Evolutionary conservation across 352 stramenopile species (phyloP).

Genomic region (Stramenopiles sp.): DNA sequence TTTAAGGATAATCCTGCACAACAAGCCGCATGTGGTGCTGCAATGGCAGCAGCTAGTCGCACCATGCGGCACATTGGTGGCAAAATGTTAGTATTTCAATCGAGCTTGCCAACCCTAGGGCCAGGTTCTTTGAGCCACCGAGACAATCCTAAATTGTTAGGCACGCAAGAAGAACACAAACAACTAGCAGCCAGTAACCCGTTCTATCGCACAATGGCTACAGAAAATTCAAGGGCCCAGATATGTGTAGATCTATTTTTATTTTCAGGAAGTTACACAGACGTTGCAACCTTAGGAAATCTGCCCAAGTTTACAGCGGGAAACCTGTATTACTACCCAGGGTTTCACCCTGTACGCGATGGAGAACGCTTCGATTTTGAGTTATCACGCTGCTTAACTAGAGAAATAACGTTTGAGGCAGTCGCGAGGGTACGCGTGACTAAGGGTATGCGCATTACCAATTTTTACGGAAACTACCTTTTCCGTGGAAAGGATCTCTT

Average conservation of each 20-base stretch:
- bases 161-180: constrained; percentile 44
- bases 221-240: constrained; percentile 93
- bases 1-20: constrained; percentile 49
- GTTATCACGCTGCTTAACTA: constrained; percentile 64
- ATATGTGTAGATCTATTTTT: constrained; percentile 98
- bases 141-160: constrained; percentile 51
- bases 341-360: constrained; percentile 68
- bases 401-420: constrained; percentile 81
- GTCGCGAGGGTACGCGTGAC: constrained; percentile 92
- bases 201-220: constrained; percentile 67
- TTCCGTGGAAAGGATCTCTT: constrained; percentile 88
- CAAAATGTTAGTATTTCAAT: constrained; percentile 52
- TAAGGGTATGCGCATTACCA: constrained; percentile 85
- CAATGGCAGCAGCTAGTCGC: constrained; percentile 85
- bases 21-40: constrained; percentile 38
- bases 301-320: constrained; percentile 84
- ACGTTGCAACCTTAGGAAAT: constrained; percentile 78
- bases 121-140: constrained; percentile 45
- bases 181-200: constrained; percentile 62
- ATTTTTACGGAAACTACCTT: constrained; percentile 98
- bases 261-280: constrained; percentile 80
- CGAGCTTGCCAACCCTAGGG: constrained; percentile 40
- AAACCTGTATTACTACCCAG: constrained; percentile 87
- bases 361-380: constrained; percentile 77
- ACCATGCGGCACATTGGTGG: constrained; percentile 79